Evolutionary conservation across 768 basidiomycete species (phyloP).

Genomic region (Udeniomyces megalosporus): DNA sequence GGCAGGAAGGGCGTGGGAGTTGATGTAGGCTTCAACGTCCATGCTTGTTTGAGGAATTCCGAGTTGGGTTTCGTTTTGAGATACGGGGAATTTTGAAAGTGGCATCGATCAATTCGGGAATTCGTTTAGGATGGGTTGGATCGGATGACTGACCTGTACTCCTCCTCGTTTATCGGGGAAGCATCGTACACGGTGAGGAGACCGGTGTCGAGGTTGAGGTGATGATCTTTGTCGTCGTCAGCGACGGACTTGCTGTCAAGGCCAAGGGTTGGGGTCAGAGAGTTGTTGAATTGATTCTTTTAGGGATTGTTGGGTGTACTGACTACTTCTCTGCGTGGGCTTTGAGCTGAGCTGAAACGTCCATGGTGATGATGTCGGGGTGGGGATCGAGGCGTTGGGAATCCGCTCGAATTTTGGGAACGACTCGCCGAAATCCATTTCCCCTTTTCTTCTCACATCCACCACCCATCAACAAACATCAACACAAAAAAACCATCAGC

Average conservation of each 20-base stretch:
- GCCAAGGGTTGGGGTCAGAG: neutral
- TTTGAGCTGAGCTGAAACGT: conserved; percentile 63
- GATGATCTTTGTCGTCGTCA: conserved; percentile 56
- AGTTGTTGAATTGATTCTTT: neutral
- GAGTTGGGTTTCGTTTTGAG: neutral
- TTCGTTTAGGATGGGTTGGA: neutral
- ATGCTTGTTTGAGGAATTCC: conserved; percentile 35
- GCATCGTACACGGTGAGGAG: conserved; percentile 71
- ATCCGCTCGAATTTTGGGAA: neutral
- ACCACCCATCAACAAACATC: too few species aligned
- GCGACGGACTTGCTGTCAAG: conserved; percentile 39
- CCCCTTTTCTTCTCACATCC: neutral
- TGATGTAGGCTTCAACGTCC: conserved; percentile 66
- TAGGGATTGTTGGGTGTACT: conserved; percentile 23
- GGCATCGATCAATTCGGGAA: neutral
- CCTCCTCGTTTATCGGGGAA: conserved; percentile 69
- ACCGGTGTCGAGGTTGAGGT: conserved; percentile 64
- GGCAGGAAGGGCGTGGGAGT: conserved; percentile 54
- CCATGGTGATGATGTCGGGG: conserved; percentile 37
- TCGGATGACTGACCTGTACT: conserved; percentile 47
- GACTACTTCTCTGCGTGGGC: conserved; percentile 57
- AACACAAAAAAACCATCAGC: too few species aligned
- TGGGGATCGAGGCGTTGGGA: neutral
- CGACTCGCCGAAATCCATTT: too few species aligned
- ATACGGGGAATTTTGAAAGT: neutral